Base-by-base conservation (phyloP, 2,329 filamentous ascomycete genomes). In the Eutypa lata region DNA sequence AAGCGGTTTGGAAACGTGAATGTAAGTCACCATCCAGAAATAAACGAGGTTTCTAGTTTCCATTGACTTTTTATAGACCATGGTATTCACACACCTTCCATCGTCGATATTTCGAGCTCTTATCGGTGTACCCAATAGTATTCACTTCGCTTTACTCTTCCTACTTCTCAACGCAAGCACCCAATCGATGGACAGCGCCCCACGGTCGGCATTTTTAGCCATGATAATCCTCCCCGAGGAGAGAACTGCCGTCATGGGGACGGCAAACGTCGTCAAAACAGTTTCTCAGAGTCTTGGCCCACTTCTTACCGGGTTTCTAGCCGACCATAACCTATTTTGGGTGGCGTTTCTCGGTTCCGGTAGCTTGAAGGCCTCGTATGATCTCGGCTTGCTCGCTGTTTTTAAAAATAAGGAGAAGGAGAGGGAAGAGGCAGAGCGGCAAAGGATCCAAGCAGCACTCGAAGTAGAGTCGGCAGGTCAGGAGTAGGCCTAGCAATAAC, bases 31-130 rank as follows among this genome's bases (percentile, higher is more conserved):
- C 16, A 73, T 59, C 59, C 61, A 59, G 62, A 21, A 60, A 44
- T 50, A 53, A 62, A 6, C 56, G 62, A 57, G 60, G 57, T 22
- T 53, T 55, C 19, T 21, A 16, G 14, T 11, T 7, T 14, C 2
- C 33, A 22, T 49, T 54, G 59, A 52, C 6, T 51, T 4, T 18
- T n/a, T 16, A 1, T 55, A 84, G 75, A 89, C 87, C 1, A 90
- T 90, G 87, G 86, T 88, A 8, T 88, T 89, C 62, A 89, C 87
- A 0, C 87, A 90, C 60, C 73, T 90, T 0, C 88, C 88, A 0
- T 88, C 86, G 0, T 76, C 87, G 7, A 69, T 90, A 24, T 86
- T 84, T 58, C 76, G 90, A 1, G 73, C 81, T 14, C 68, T 90
- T 19, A 82, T 90, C 21, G 81, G 84, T 0, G 61, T 86, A 1